Evolutionary conservation across 1,139 yeast genomes (phyloP), one percentile per base, ranked within the genome.

Genomic region (Kluyveromyces sp.): DNA sequence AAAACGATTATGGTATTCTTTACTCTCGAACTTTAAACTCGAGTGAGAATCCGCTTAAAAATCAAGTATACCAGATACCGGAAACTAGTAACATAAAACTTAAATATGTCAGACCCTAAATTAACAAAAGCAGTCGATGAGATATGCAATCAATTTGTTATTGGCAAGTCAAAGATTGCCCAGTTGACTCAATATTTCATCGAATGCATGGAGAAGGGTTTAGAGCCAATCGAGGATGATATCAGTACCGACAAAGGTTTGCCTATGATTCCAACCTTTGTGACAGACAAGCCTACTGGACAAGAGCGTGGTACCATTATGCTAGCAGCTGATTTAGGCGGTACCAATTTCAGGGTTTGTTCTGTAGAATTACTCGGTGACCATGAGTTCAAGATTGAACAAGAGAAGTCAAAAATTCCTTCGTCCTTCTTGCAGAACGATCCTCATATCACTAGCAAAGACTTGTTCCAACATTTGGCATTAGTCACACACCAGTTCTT

Each of bases 251-350:
- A 40, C 31, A 48, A 47, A 15, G 77, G 75, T 5, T 58, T 88
- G 74, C 95, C 96, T 33, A 88, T 88, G 96, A 85, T 88, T 55
- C 96, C 96, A 34, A 77, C 95, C 1, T 88, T 67, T 61, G 95
- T 89, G 31, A 85, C 95, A 4, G 73, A 76, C 8, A 74, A 87
- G 46, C 97, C 97, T 27, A 74, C 75, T 38, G 97, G 97, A 42
- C 73, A 74, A 41, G 97, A 90, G 63, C 73, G 70, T 45, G 97
- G 97, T 26, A 15, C 7, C 6, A 70, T 83, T 43, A 77, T 71
- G 51, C 71, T 87, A 48, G 96, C 96, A 43, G 92, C 88, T 21
- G 95, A 86, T 61, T 73, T 87, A 45, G 96, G 96, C 53, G 95
- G 95, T 43, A 85, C 95, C 46, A 86, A 88, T 64, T 82, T 90